Evolutionary conservation across 768 basidiomycete species (phyloP).

Genomic region (Astraeus odoratus): DNA sequence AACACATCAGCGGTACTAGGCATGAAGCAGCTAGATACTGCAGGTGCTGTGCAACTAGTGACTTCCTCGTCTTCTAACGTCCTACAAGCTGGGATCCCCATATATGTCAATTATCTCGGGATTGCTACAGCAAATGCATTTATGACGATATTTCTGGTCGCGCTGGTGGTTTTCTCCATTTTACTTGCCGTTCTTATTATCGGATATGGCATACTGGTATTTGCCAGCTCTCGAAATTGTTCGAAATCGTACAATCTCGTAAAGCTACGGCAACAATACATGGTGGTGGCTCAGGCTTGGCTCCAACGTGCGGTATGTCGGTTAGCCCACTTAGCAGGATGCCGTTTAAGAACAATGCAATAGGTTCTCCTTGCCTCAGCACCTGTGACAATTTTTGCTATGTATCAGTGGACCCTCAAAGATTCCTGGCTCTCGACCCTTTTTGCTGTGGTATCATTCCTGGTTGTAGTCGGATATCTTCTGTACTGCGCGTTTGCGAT

Average conservation of each 20-base stretch:
- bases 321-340: conserved; percentile 1
- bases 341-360: not conserved
- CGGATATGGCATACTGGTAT: conserved; percentile 39
- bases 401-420: conserved; percentile 87
- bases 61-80: conserved; percentile 57
- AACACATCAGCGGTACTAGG: conserved; percentile 8
- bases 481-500: conserved; percentile 43
- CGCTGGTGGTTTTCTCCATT: conserved; percentile 63
- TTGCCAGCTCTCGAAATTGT: conserved; percentile 14
- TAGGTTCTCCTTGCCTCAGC: conserved; percentile 58
- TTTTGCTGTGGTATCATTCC: conserved; percentile 64
- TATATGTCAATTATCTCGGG: conserved; percentile 68
- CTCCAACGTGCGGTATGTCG: conserved; percentile 57
- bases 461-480: conserved; percentile 44
- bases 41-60: conserved; percentile 52
- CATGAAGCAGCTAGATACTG: conserved; percentile 18
- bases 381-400: conserved; percentile 69
- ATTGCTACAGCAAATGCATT: conserved; percentile 86
- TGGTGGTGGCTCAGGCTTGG: conserved; percentile 52
- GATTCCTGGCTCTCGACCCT: conserved; percentile 86
- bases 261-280: conserved; percentile 30
- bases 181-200: conserved; percentile 44
- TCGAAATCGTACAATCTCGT: conserved; percentile 13
- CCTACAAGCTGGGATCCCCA: conserved; percentile 75
- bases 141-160: conserved; percentile 77